Base-by-base conservation (phyloP, 1,284 basidiomycete species). In the Pseudozyma thailandica region DNA sequence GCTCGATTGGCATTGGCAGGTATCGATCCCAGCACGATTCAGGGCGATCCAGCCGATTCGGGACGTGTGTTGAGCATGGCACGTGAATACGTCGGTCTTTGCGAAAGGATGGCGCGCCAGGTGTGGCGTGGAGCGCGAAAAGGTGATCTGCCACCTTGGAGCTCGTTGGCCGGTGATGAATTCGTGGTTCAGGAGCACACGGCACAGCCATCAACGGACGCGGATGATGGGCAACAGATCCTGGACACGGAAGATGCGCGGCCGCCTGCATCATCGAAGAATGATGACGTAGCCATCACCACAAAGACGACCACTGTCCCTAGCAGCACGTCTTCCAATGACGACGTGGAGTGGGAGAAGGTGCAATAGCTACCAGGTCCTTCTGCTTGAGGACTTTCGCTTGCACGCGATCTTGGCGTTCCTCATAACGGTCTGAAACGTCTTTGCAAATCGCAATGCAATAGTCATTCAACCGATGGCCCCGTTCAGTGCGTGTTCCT, bases 301-400 rank as follows among this genome's bases (percentile, higher is more conserved):
- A 16, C 45, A 28, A 72, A 72, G 44, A 72, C 52, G 15, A 50
- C 56, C 9, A 68, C 60, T 5, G 64, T 75, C 10, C 73, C 73
- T 12, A 50, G 50, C 54, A 54, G 49, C 27, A 58, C 58, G 16
- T 45, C 45, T 12, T 50, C 57, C 20, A 51, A 39, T n/a, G 58
- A 65, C 23, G 57, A 64, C 16, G 57, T 50, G 6, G 71, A 74
- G 45, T 77, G 75, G 75, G 70, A 77, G 37, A 75, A 77, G 55
- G 73, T 77, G 33, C 39, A 41, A 12, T 23, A 41, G 39, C 21
- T 21, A 23, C 21, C 18, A 21, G 10, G 6, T n/a, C 15, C 33
- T n/a, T n/a, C n/a, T n/a, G n/a, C n/a, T n/a, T n/a, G n/a, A n/a
- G n/a, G n/a, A n/a, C n/a, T n/a, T n/a, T n/a, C n/a, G n/a, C n/a